A percentile compares a stretch with the other conserved stretches of the same genome.
Evolutionary conservation across 2,329 filamentous ascomycete species (phyloP).

Genomic region (Rasamsonia emersonii): DNA sequence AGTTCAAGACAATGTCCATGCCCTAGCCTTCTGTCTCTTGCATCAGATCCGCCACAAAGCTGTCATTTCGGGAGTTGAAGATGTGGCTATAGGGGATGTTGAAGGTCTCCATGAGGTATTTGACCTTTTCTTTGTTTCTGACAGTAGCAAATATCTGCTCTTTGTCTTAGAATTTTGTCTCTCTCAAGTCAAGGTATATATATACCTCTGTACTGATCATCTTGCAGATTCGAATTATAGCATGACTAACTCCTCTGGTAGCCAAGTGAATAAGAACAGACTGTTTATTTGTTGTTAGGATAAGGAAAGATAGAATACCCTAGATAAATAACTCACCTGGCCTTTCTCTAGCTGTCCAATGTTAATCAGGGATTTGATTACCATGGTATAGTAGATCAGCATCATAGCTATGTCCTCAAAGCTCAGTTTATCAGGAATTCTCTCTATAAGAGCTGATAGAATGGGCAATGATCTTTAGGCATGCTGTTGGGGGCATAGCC

Average conservation of each 20-base stretch:
- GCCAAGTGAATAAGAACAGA: slow-evolving; percentile 26
- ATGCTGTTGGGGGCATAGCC: too few relatives aligned
- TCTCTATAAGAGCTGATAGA: too few relatives aligned
- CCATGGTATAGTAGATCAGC: too few relatives aligned
- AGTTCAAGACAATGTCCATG: slow-evolving; percentile 24
- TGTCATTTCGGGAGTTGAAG: slow-evolving; percentile 17
- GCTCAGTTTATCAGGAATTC: too few relatives aligned
- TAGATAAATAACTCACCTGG: too few relatives aligned
- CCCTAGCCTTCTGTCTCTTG: slow-evolving; percentile 18
- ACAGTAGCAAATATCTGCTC: slow-evolving; percentile 3
- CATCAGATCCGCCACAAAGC: slow-evolving; percentile 17
- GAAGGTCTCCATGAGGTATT: slow-evolving; percentile 1
- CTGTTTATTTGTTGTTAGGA: too few relatives aligned
- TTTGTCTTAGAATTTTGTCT: background rate
- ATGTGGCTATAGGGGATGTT: slow-evolving; percentile 20
- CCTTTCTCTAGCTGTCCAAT: too few relatives aligned
- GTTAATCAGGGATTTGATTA: too few relatives aligned
- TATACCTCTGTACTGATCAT: slow-evolving; percentile 19
- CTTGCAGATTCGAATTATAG: slow-evolving; percentile 20
- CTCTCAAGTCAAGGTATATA: background rate
- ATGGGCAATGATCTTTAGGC: too few relatives aligned
- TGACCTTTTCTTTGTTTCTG: background rate
- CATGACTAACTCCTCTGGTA: slow-evolving; percentile 21
- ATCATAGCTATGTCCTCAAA: too few relatives aligned
- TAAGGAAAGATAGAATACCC: too few relatives aligned